Evolutionary conservation across 106 monocot genomes (phyloP).

Genomic region (Vanilla planifolia): DNA sequence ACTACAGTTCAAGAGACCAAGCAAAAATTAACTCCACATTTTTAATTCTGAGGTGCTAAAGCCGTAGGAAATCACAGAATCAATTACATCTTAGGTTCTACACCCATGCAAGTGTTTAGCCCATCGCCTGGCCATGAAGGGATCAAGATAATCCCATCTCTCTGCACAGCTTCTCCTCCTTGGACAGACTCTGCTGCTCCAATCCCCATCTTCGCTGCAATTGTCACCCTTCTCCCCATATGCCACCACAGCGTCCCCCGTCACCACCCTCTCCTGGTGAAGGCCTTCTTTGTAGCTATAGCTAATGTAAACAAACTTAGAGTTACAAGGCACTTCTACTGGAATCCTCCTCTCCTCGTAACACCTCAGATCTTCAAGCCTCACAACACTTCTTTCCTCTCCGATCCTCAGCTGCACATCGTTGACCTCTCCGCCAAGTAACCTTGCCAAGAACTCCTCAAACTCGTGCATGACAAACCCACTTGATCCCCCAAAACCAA

Average conservation of each 20-base stretch:
- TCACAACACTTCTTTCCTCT: slow-evolving; percentile 31
- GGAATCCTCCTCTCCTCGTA: slow-evolving; percentile 79
- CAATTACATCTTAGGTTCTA: slow-evolving; percentile 39
- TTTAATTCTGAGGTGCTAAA: no score
- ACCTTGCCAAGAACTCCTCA: slow-evolving; percentile 59
- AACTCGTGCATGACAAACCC: slow-evolving; percentile 93
- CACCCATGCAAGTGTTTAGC: slow-evolving; percentile 90
- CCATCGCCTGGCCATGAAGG: slow-evolving; percentile 93
- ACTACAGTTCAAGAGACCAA: no score
- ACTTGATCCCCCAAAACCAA: slow-evolving; percentile 51
- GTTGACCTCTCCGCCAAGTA: slow-evolving; percentile 62
- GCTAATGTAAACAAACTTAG: slow-evolving; percentile 37
- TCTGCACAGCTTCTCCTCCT: slow-evolving; percentile 51
- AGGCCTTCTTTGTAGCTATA: slow-evolving; percentile 72
- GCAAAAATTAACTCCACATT: no score
- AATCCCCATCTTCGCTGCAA: slow-evolving; percentile 2
- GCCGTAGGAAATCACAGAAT: no score
- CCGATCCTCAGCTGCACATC: slow-evolving; percentile 61
- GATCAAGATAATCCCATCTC: slow-evolving; percentile 78
- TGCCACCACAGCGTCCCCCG: slow-evolving; percentile 46
- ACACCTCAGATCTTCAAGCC: slow-evolving; percentile 58
- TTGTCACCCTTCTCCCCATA: slow-evolving; percentile 36
- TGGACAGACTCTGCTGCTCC: slow-evolving; percentile 11
- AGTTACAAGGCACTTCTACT: slow-evolving; percentile 26
- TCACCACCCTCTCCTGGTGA: slow-evolving; percentile 30